phyloP scores from a whole-genome alignment of 2,329 filamentous ascomycete genomes.

The Eutypa lata region DNA sequence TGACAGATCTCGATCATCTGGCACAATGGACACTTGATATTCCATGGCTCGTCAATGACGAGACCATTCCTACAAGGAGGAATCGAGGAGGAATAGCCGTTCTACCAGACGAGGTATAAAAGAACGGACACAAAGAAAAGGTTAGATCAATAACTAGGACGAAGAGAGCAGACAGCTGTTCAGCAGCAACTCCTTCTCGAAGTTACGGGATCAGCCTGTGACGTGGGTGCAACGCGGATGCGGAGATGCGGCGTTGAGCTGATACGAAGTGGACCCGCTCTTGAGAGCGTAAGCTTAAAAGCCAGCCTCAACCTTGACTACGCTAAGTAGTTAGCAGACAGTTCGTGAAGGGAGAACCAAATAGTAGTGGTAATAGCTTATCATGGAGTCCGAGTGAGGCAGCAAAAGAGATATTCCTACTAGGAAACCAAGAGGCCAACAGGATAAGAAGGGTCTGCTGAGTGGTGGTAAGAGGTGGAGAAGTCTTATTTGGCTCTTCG shows the following conservation, averaged over 20 bases:
- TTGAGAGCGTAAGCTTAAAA: not conserved
- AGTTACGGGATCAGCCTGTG: not conserved
- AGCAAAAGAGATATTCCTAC: slow-evolving; percentile 13
- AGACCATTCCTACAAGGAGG: slow-evolving; percentile 28
- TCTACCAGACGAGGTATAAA: slow-evolving; percentile 1
- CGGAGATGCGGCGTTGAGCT: not conserved
- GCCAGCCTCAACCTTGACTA: not conserved
- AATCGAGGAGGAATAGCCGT: slow-evolving; percentile 11
- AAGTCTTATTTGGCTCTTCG: slow-evolving; percentile 29
- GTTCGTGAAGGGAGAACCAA: not conserved
- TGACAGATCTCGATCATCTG: slow-evolving; percentile 39
- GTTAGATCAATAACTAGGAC: slow-evolving; percentile 9
- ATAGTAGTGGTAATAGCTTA: not conserved
- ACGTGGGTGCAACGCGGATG: not conserved
- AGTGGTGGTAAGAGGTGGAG: slow-evolving; percentile 26
- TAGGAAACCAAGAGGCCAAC: slow-evolving; percentile 21
- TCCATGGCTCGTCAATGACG: slow-evolving; percentile 47
- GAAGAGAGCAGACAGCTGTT: not conserved
- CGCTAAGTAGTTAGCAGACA: not conserved
- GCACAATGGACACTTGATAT: slow-evolving; percentile 37
- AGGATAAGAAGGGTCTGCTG: slow-evolving; percentile 29
- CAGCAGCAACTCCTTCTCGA: not conserved
- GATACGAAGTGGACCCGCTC: not conserved
- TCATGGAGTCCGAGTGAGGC: not conserved
- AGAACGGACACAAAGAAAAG: slow-evolving; percentile 3